Percentiles rank a stretch among this genome's conserved stretches.
Evolutionary conservation across 208 protist genomes (phyloP).

Genomic region (Crithidia bombi): DNA sequence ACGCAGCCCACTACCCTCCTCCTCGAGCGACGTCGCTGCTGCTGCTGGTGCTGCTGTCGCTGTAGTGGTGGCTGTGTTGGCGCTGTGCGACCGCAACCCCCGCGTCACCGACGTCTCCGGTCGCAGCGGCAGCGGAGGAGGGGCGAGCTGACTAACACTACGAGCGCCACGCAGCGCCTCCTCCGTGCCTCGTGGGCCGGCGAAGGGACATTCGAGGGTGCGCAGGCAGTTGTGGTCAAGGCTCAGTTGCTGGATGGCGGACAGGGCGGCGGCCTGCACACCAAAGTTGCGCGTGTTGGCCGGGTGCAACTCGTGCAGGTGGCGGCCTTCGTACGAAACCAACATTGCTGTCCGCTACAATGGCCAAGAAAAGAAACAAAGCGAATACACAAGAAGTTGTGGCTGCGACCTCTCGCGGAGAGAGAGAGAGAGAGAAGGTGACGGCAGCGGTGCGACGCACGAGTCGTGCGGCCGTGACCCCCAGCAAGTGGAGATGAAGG

Average conservation of each 20-base stretch:
- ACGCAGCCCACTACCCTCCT: constrained; percentile 22
- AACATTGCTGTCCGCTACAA: background rate
- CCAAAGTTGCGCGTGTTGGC: constrained; percentile 24
- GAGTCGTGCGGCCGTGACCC: no score
- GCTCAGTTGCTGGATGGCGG: constrained; percentile 25
- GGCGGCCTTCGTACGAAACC: constrained; percentile 20
- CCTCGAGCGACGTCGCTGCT: constrained; percentile 9
- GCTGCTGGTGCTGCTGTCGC: background rate
- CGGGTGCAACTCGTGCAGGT: constrained; percentile 21
- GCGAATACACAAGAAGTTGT: background rate
- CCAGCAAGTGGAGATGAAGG: no score
- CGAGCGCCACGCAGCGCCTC: background rate
- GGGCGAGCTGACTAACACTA: background rate
- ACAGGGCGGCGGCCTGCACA: constrained; percentile 12
- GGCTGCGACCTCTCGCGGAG: no score
- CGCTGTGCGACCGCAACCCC: background rate
- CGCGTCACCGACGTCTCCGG: background rate
- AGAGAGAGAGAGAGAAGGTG: background rate
- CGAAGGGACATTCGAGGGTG: constrained; percentile 32
- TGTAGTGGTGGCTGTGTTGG: background rate
- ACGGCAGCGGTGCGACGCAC: no score
- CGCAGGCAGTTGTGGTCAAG: constrained; percentile 35
- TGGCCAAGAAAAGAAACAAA: background rate
- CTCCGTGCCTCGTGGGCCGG: background rate
- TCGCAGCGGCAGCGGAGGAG: constrained; percentile 1